Conservation (phyloP, 306 rosid species). For the Datisca glomerata region DNA sequence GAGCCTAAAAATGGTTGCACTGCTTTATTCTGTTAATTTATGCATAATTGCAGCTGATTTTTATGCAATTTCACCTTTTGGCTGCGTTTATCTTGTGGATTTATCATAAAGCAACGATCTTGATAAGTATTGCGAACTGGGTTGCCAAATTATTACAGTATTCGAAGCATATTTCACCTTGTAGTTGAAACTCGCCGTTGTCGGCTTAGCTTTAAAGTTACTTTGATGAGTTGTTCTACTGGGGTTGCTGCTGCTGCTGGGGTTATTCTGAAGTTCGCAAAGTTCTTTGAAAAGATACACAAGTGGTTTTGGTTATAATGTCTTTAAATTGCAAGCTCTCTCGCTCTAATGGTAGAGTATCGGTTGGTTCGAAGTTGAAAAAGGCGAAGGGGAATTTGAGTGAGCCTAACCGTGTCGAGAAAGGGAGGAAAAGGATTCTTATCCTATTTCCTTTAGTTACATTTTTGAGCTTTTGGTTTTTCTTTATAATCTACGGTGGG, state of each 20-base stretch:
- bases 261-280: conserved; percentile 21
- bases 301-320: conserved; percentile 41
- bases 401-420: conserved; percentile 27
- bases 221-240: conserved; percentile 31
- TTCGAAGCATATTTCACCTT: conserved; percentile 10
- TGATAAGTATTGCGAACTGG: conserved; percentile 8
- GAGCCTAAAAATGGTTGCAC: no score
- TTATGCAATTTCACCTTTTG: not conserved
- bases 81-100: not conserved
- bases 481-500: conserved; percentile 24
- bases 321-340: conserved; percentile 51
- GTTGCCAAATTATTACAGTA: conserved; percentile 12
- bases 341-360: conserved; percentile 48
- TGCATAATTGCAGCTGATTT: conserved; percentile 1
- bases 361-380: conserved; percentile 34
- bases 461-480: conserved; percentile 29
- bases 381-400: conserved; percentile 41
- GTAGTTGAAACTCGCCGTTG: no score
- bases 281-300: conserved; percentile 16
- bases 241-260: conserved; percentile 25
- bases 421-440: conserved; percentile 33
- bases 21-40: no score
- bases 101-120: conserved; percentile 9
- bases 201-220: no score
- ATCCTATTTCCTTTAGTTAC: conserved; percentile 32